Evolutionary conservation across 345 rosid species (phyloP).

Genomic region (Garcia nutans): DNA sequence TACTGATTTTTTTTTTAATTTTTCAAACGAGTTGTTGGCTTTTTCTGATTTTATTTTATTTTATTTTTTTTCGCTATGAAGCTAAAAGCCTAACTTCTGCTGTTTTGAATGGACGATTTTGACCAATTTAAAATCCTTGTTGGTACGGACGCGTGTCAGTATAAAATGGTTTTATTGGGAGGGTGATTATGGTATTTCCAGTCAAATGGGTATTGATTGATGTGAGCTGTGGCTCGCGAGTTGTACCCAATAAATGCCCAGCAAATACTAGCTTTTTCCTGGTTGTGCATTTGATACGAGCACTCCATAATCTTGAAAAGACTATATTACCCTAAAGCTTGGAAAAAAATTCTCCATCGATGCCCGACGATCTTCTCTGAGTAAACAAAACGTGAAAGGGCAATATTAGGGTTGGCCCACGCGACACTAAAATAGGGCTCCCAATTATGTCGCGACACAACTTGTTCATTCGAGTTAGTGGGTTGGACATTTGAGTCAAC

Average conservation of each 20-base stretch:
- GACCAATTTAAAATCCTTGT: conserved; percentile 22
- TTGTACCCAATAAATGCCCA: conserved; percentile 39
- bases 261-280: neutral
- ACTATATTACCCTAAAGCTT: neutral
- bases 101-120: conserved; percentile 27
- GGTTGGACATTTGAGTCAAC: conserved; percentile 20
- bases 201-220: conserved; percentile 29
- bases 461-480: conserved; percentile 4
- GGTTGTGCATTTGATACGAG: neutral
- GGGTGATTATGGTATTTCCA: conserved; percentile 34
- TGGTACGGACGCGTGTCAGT: neutral
- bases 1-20: neutral
- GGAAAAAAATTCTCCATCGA: neutral
- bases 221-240: conserved; percentile 55
- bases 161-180: neutral
- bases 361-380: neutral
- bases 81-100: neutral
- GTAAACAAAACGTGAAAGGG: neutral
- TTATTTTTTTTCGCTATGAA: neutral
- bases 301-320: neutral
- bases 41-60: too few relatives aligned
- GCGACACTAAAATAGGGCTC: neutral
- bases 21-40: neutral
- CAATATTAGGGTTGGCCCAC: conserved; percentile 13
- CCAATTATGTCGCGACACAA: neutral